phyloP scores from a whole-genome alignment of 2,329 filamentous ascomycete genomes.

The Tolypocladium endophyticum region DNA sequence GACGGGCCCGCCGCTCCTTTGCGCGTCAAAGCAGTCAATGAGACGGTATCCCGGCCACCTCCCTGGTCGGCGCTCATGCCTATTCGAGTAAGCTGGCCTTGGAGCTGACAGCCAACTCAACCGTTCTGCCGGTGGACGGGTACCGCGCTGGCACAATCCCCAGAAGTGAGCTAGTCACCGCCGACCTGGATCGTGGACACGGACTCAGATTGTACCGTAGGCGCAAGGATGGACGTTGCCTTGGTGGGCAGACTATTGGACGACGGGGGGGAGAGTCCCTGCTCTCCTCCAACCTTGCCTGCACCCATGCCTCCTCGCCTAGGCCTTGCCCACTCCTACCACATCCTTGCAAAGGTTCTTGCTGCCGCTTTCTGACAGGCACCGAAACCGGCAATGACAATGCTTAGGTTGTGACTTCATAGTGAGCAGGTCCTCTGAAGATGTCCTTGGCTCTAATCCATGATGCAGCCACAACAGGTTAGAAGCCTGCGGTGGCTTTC shows the following conservation, averaged over 20 bases:
- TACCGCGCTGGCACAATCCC: not conserved
- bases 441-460: not conserved
- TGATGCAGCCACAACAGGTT: not conserved
- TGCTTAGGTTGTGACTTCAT: not conserved
- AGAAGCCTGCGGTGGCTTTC: not conserved
- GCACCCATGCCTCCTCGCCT: not conserved
- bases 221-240: not conserved
- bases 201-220: not conserved
- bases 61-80: not conserved
- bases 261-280: not conserved
- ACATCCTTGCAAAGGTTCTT: not conserved
- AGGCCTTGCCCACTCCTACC: not conserved
- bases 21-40: constrained; percentile 2
- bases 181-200: not conserved
- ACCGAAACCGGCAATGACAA: not conserved
- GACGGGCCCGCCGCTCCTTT: not conserved
- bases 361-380: not conserved
- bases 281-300: not conserved
- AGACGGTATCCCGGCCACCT: not conserved
- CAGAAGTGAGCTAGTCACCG: not conserved
- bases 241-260: not conserved
- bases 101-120: not conserved
- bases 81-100: not conserved
- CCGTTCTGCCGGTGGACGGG: not conserved
- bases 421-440: not conserved